Evolutionary conservation across 148 eudicot genomes (phyloP), one percentile per base, ranked within the genome.

Genomic region (Talinum fruticosum): DNA sequence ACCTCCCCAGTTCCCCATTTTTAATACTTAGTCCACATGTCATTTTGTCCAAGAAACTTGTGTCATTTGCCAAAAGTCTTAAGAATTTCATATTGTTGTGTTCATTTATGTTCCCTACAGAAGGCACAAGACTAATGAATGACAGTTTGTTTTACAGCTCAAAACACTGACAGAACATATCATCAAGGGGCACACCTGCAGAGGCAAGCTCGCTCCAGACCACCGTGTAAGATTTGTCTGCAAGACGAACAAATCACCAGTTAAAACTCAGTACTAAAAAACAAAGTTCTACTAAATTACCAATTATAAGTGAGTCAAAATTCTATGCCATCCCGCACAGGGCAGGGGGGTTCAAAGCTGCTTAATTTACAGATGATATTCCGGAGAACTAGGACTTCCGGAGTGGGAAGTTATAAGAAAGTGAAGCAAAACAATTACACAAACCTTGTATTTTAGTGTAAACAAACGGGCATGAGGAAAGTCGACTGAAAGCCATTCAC

Each of bases 221-320:
- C 99, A 96, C 84, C 92, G 98, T 1, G 99, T 96, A 66, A 96
- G 97, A 89, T 89, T 96, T 75, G 97, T 89, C 99, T 96, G 95
- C 96, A 89, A 77, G 65, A 28, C 76, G 49, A 21, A 82, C 71
- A 70, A 74, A 41, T 38, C 24, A 80, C 4, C 38, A 78, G 74
- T 85, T 62, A 82, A 77, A 62, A 75, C 49, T 44, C 6, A 75
- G 30, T 26, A 28, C 12, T 57, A 38, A 33, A 32, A 30, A 61
- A 10, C 28, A 45, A 53, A 73, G 16, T 1, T 53, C 15, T 73
- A 45, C 19, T 71, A 72, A 16, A 47, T 8, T 28, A 32, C 10
- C 37, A 8, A 47, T 47, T 6, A 69, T 69, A 69, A 38, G 26
- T 33, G 71, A 30, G 15, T 14, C n/a, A 4, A 15, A 15, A 19